A percentile compares a stretch with the other conserved stretches of the same genome.
phyloP scores from a whole-genome alignment of 2,329 filamentous ascomycete species.

The Dactylellina drechsleri region DNA sequence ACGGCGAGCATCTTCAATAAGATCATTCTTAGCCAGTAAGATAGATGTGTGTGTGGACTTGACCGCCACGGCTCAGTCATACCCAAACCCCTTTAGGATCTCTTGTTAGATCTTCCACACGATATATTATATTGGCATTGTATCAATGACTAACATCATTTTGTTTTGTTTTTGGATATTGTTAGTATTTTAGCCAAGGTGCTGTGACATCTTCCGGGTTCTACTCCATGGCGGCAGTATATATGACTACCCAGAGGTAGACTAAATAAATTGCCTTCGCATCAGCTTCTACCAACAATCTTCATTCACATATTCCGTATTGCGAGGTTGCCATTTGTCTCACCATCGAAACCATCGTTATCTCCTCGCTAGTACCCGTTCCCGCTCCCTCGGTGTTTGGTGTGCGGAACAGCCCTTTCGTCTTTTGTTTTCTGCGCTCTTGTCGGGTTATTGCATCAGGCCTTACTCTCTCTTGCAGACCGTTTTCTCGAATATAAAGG shows the following conservation, averaged over 20 bases:
- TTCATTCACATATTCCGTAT: slow-evolving; percentile 45
- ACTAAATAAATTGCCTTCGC: slow-evolving; percentile 53
- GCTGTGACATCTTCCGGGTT: slow-evolving; percentile 18
- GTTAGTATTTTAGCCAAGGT: slow-evolving; percentile 22
- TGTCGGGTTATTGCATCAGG: slow-evolving; percentile 7
- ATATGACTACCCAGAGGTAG: slow-evolving; percentile 36
- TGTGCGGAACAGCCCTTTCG: slow-evolving; percentile 43
- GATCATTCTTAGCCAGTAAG: slow-evolving; percentile 43
- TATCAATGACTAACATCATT: slow-evolving; percentile 47
- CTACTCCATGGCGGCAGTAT: slow-evolving; percentile 10
- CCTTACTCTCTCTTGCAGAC: slow-evolving; percentile 16
- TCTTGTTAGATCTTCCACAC: slow-evolving; percentile 32
- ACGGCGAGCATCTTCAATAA: slow-evolving; percentile 23
- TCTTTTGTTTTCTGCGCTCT: slow-evolving; percentile 24
- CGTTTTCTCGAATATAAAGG: slow-evolving; percentile 19
- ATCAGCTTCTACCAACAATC: slow-evolving; percentile 38
- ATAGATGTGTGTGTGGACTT: slow-evolving; percentile 39
- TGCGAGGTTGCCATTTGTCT: slow-evolving; percentile 53
- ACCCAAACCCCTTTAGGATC: slow-evolving; percentile 45
- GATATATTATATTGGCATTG: slow-evolving; percentile 38
- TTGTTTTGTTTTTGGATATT: slow-evolving; percentile 39
- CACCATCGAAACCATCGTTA: slow-evolving; percentile 32
- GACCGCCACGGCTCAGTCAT: slow-evolving; percentile 47
- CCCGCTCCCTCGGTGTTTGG: slow-evolving; percentile 37
- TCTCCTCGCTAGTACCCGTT: slow-evolving; percentile 52